These are phyloP conservation scores for Candida taoyuanica DNA, from an alignment of 805 yeast species.

Conservation along the genomic window DNA sequence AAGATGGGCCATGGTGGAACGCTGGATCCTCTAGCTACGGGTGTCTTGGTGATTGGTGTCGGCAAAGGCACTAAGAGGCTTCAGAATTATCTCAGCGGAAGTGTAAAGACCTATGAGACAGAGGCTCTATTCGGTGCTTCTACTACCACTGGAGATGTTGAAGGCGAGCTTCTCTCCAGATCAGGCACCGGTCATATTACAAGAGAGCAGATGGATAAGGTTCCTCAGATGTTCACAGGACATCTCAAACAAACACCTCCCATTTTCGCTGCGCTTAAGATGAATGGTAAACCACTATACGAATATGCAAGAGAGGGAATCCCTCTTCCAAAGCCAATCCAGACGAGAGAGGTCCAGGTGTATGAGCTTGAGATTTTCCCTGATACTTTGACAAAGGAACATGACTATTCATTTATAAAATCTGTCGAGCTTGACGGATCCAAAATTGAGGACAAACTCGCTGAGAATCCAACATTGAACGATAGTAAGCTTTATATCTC, in stretches of 20 bases:
- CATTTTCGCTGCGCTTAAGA: constrained; percentile 86
- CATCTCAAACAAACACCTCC: constrained; percentile 89
- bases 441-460: constrained; percentile 34
- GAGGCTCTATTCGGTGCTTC: constrained; percentile 83
- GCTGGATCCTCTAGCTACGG: constrained; percentile 92
- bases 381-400: constrained; percentile 52
- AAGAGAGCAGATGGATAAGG: constrained; percentile 42
- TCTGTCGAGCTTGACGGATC: constrained; percentile 53
- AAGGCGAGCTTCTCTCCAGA: constrained; percentile 70
- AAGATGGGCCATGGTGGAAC: constrained; percentile 99
- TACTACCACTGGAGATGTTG: constrained; percentile 91
- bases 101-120: constrained; percentile 77
- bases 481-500: constrained; percentile 62
- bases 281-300: constrained; percentile 90
- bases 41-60: constrained; percentile 88
- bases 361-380: constrained; percentile 46
- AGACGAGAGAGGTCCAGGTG: constrained; percentile 66
- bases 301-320: constrained; percentile 89
- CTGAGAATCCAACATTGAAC: constrained; percentile 43
- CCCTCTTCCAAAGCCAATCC: constrained; percentile 81
- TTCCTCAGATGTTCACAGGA: constrained; percentile 70
- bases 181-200: constrained; percentile 56
- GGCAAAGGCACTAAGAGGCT: constrained; percentile 86
- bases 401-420: constrained; percentile 42
- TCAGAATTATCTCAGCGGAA: constrained; percentile 64